phyloP scores from a whole-genome alignment of 1,284 basidiomycete species.

The Athelia psychrophila region DNA sequence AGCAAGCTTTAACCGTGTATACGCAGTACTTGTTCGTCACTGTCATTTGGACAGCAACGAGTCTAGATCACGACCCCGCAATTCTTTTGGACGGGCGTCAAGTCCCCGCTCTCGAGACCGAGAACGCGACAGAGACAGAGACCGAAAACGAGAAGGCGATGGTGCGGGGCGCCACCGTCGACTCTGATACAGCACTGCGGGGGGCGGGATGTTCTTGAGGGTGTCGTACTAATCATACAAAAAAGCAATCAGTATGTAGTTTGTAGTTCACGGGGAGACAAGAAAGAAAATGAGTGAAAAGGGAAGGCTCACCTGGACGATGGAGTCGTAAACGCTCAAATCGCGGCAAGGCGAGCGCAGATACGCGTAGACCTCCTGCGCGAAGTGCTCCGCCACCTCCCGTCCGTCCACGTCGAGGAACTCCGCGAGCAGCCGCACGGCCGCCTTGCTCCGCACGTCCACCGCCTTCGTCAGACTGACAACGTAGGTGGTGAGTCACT shows the following conservation, averaged over 20 bases:
- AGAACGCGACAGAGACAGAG: constrained; percentile 12
- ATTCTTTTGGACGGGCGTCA: too few species aligned
- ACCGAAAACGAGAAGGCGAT: constrained; percentile 12
- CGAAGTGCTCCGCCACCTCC: constrained; percentile 83
- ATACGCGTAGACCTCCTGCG: constrained; percentile 86
- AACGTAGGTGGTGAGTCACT: constrained; percentile 83
- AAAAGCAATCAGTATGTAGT: too few species aligned
- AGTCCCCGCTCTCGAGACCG: too few species aligned
- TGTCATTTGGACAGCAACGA: too few species aligned
- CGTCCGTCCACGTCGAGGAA: constrained; percentile 80
- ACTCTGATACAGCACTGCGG: constrained; percentile 25
- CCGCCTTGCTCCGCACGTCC: constrained; percentile 84
- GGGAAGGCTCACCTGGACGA: constrained; percentile 79
- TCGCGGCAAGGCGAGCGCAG: constrained; percentile 83
- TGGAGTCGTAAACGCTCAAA: constrained; percentile 73
- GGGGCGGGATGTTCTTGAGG: constrained; percentile 33
- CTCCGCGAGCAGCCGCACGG: constrained; percentile 77
- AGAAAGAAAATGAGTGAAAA: too few species aligned
- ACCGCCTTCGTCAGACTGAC: constrained; percentile 84
- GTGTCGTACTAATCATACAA: constrained; percentile 68
- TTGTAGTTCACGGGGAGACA: too few species aligned
- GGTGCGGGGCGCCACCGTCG: constrained; percentile 36
- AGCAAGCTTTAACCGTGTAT: too few species aligned
- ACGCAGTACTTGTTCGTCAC: too few species aligned
- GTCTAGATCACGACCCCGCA: too few species aligned